Evolutionary conservation across 108 stramenopile species (phyloP), one percentile per base, ranked within the genome.

Genomic region (Mediolabrus comicus): DNA sequence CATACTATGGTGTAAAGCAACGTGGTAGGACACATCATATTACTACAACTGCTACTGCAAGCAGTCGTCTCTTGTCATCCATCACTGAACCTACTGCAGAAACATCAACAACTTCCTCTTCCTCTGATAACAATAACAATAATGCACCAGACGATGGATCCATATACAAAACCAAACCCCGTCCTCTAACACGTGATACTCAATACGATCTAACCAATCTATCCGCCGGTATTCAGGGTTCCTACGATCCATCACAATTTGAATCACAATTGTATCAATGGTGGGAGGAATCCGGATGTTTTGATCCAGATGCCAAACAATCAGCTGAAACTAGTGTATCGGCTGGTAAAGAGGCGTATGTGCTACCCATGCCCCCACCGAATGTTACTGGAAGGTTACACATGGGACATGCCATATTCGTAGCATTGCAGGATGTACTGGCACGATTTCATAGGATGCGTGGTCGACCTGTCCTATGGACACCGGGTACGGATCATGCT

Each of bases 351-450:
- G 66, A 79, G 54, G 87, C 95, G 8, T 96, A 92, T 72, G 91
- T 93, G 0, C 57, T 92, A 2, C 95, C 95, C 56, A 96, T 99
- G 96, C 99, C 99, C 0, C 99, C 99, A 22, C 99, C 99, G 24
- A 99, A 99, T 72, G 98, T 99, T 13, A 99, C 99, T 17, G 99
- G 99, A 16, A 79, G 97, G n/a, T 80, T 99, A 27, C 99, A 99
- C 81, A 97, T 99, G 94, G 99, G 99, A 19, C 99, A 99, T 67
- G 99, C 99, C 43, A 97, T 99, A 62, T 98, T 98, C 52, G 97
- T 98, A 3, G 96, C 99, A 12, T 74, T 98, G 51, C 98, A 99
- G 87, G 99, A 99, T 84, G 92, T 95, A 24, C 72, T 99, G 80
- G 94, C 96, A 7, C 78, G 99, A 39, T 99, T 95, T 77, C 95